Conservation (phyloP, 108 stramenopile genomes). For the Discostella stelligeroides region DNA sequence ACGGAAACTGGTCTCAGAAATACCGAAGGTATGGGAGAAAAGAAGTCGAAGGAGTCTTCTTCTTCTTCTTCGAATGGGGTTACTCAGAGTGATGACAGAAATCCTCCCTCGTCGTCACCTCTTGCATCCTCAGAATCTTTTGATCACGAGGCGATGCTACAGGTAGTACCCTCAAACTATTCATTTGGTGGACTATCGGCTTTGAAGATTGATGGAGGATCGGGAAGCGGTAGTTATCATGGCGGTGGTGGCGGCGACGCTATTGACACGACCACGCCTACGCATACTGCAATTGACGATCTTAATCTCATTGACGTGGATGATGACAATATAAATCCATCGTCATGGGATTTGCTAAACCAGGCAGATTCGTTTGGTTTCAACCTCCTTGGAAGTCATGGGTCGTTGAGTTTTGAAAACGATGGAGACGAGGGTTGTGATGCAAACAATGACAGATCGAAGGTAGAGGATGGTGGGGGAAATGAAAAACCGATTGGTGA, state of each 20-base stretch:
- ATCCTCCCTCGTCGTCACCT: no score
- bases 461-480: neutral
- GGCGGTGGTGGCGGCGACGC: neutral
- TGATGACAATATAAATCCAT: neutral
- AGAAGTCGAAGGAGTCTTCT: no score
- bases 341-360: conserved; percentile 9
- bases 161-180: no score
- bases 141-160: no score
- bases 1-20: no score
- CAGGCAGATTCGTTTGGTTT: conserved; percentile 10
- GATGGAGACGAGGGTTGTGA: neutral
- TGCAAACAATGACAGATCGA: neutral
- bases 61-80: no score
- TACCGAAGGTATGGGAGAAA: no score
- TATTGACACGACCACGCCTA: neutral
- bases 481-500: conserved; percentile 1
- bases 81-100: no score
- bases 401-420: conserved; percentile 5
- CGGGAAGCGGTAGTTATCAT: no score
- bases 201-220: no score
- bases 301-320: neutral
- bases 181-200: no score
- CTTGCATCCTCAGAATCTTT: no score
- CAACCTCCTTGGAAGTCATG: conserved; percentile 11
- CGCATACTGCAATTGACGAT: neutral